A percentile compares a stretch with the other conserved stretches of the same genome.
Conservation (phyloP, 352 stramenopile genomes). For the Plasmopara halstedii region DNA sequence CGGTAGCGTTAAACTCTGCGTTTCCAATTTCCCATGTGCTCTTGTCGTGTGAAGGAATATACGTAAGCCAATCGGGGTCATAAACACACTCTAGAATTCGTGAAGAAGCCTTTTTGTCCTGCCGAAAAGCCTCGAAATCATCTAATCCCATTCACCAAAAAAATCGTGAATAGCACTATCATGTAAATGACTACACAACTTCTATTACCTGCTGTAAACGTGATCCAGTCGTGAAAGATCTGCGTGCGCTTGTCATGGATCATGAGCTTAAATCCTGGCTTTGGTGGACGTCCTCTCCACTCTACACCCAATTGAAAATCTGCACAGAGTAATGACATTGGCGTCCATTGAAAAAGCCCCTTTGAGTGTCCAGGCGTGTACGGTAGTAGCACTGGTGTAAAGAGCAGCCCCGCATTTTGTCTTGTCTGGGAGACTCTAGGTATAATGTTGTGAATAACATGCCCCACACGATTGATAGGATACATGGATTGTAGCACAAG, state of each 20-base stretch:
- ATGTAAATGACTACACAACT: neutral
- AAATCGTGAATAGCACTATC: neutral
- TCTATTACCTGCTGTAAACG: slow-evolving; percentile 51
- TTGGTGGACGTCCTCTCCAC: slow-evolving; percentile 66
- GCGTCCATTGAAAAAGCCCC: slow-evolving; percentile 69
- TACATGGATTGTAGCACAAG: slow-evolving; percentile 84
- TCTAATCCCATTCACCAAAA: slow-evolving; percentile 19
- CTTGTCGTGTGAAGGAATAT: slow-evolving; percentile 80
- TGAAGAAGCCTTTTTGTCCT: slow-evolving; percentile 78
- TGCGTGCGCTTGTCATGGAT: slow-evolving; percentile 80
- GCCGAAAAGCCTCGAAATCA: slow-evolving; percentile 67
- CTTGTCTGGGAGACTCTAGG: slow-evolving; percentile 63
- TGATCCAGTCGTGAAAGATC: slow-evolving; percentile 85
- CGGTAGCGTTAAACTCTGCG: slow-evolving; percentile 53
- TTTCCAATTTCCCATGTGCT: slow-evolving; percentile 63
- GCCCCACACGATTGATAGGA: slow-evolving; percentile 58
- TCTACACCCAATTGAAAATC: slow-evolving; percentile 80
- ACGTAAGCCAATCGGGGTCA: slow-evolving; percentile 73
- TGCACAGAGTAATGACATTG: slow-evolving; percentile 39
- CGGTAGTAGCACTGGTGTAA: slow-evolving; percentile 67
- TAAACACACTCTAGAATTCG: slow-evolving; percentile 81
- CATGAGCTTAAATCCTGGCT: slow-evolving; percentile 79
- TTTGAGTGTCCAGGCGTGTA: slow-evolving; percentile 77
- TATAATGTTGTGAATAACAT: slow-evolving; percentile 73
- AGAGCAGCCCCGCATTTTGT: slow-evolving; percentile 70